A percentile compares a stretch with the other conserved stretches of the same genome.
These are phyloP conservation scores for Suhomyces faveliae DNA, from an alignment of 805 yeast genomes.

Conservation along the genomic window DNA sequence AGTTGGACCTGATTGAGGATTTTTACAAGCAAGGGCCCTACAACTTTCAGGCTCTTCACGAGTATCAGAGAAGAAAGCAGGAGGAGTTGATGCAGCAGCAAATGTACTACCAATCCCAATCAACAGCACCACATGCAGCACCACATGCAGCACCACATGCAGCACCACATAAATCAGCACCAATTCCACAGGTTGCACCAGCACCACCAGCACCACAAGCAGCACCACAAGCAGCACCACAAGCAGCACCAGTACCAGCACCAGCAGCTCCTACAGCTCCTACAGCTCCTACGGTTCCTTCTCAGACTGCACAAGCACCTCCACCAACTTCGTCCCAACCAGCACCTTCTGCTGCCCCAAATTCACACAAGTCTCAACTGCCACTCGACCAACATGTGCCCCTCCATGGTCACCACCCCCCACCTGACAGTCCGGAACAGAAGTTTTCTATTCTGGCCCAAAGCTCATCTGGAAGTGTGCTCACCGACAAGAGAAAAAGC, in stretches of 20 bases:
- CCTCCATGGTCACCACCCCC: background rate
- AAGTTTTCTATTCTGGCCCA: background rate
- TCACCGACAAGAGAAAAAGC: constrained; percentile 1
- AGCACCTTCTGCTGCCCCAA: background rate
- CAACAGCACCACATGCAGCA: constrained; percentile 3
- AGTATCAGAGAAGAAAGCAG: constrained; percentile 44
- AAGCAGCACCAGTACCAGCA: constrained; percentile 37
- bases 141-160: background rate
- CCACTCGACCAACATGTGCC: background rate
- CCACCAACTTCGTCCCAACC: background rate
- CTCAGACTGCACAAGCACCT: background rate
- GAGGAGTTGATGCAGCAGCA: constrained; percentile 36
- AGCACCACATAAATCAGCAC: background rate
- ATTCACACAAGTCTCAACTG: background rate
- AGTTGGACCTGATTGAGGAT: constrained; percentile 41
- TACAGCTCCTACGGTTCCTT: constrained; percentile 1
- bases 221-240: constrained; percentile 35
- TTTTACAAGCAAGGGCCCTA: constrained; percentile 53
- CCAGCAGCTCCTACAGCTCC: constrained; percentile 5
- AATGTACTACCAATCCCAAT: constrained; percentile 37
- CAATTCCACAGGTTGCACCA: background rate
- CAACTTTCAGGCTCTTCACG: constrained; percentile 54
- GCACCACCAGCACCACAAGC: background rate
- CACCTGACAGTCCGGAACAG: background rate
- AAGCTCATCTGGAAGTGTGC: background rate